Conservation (phyloP, 2,329 filamentous ascomycete species). For the Oidium heveae region DNA sequence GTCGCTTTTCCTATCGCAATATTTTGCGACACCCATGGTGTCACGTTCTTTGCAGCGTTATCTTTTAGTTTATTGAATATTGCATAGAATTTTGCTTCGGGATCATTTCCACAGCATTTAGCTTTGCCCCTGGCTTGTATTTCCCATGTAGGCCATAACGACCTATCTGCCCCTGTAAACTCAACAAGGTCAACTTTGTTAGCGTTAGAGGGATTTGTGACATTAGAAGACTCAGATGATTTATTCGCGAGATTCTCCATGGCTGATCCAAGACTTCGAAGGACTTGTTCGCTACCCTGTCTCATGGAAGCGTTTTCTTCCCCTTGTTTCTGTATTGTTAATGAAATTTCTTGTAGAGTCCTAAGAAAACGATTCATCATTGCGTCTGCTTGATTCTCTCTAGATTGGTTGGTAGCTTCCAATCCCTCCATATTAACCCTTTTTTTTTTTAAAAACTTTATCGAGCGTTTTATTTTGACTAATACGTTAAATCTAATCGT, state of each 20-base stretch:
- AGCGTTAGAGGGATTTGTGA: too few species aligned
- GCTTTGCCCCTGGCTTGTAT: background rate
- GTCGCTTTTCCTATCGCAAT: background rate
- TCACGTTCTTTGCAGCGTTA: background rate
- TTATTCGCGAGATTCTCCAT: background rate
- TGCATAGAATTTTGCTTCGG: background rate
- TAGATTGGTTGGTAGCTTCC: too few species aligned
- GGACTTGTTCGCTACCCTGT: too few species aligned
- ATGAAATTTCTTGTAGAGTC: too few species aligned
- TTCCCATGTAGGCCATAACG: background rate
- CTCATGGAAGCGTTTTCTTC: background rate
- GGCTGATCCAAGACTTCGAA: background rate
- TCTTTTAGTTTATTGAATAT: background rate
- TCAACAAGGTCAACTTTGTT: background rate
- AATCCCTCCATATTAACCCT: too few species aligned
- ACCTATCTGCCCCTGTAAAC: background rate
- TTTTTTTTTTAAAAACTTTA: too few species aligned
- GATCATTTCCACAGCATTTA: background rate
- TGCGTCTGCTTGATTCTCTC: too few species aligned
- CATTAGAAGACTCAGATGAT: background rate
- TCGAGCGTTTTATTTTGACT: too few species aligned
- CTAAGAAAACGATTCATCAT: too few species aligned
- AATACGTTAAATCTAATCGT: too few species aligned
- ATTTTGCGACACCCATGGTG: background rate
- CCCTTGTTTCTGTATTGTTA: too few species aligned